Percentiles rank a stretch among this genome's conserved stretches.
phyloP scores from a whole-genome alignment of 495 filamentous ascomycete genomes.

The Schizothecium vesticola region DNA sequence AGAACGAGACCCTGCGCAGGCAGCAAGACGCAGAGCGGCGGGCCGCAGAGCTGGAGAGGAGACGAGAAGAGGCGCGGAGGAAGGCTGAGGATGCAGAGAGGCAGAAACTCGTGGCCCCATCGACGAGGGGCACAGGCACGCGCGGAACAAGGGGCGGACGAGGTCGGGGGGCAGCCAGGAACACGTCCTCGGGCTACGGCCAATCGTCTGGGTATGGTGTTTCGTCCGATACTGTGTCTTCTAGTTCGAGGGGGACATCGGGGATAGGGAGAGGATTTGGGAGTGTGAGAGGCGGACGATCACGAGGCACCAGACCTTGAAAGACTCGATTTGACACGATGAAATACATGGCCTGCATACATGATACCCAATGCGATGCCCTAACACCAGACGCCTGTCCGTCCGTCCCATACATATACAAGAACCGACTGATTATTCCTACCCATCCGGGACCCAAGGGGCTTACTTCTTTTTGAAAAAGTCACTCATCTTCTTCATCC shows the following conservation, averaged over 20 bases:
- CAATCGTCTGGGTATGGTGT: neutral
- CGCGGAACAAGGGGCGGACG: constrained; percentile 22
- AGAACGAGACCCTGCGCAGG: constrained; percentile 65
- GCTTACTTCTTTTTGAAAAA: constrained; percentile 76
- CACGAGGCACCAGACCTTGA: constrained; percentile 2
- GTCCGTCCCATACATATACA: neutral
- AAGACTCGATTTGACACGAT: neutral
- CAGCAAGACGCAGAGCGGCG: constrained; percentile 71
- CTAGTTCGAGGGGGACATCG: constrained; percentile 29
- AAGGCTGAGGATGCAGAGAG: constrained; percentile 70
- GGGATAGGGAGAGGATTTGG: constrained; percentile 38
- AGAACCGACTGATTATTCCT: neutral
- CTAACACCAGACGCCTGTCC: neutral
- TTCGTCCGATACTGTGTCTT: constrained; percentile 25
- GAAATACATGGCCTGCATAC: neutral
- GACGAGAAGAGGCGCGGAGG: constrained; percentile 63
- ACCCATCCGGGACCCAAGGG: neutral
- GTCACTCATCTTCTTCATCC: constrained; percentile 95
- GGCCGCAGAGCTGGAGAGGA: constrained; percentile 66
- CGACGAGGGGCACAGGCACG: constrained; percentile 17
- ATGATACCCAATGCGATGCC: neutral
- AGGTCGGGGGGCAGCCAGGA: constrained; percentile 15
- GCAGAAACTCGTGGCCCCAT: constrained; percentile 39
- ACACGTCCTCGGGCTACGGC: constrained; percentile 23
- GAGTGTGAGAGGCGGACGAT: constrained; percentile 18